Evolutionary conservation across 305 asterid species (phyloP), one percentile per base, ranked within the genome.

Genomic region (Ruellia speciosa): DNA sequence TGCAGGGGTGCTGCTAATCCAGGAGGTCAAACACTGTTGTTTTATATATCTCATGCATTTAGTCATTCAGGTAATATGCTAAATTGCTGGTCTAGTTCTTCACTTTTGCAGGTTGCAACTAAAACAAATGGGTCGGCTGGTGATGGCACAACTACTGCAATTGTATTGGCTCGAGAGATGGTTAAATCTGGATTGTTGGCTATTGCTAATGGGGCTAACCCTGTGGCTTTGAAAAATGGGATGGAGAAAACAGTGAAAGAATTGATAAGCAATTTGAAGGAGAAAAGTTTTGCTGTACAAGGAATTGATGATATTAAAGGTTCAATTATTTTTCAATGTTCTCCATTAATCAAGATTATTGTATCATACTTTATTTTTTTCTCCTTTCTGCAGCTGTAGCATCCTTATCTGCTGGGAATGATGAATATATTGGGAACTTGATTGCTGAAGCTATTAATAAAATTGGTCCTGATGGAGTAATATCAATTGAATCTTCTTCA

Each of bases 111-210:
- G 96, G 96, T 86, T 71, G 97, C 94, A 58, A 75, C 70, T 63
- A 88, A 81, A 76, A 84, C 94, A 64, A 92, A 88, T 67, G 82
- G 78, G 39, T 79, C 81, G 39, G 95, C 90, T 47, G 95, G 99
- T 61, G 96, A 92, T 53, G 96, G 99, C 46, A 88, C 95, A 14
- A 92, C 99, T 57, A 88, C 96, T 64, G 93, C 99, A 13, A 79
- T 92, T 65, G 69, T 87, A 60, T 74, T 92, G 85, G 87, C 97
- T 56, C 89, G 97, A 62, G 99, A 81, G 75, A 82, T 88, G 84
- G 76, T 92, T 68, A 71, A 68, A 77, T 72, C 67, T 53, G 99
- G 99, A 50, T 50, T 88, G 62, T 68, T 88, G 75, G 90, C 94
- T 53, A 75, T 86, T 64, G 67, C 93, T 59, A 76, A 77, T 79